Conservation (phyloP, 305 asterid genomes). For the Fraxinus paxiana region DNA sequence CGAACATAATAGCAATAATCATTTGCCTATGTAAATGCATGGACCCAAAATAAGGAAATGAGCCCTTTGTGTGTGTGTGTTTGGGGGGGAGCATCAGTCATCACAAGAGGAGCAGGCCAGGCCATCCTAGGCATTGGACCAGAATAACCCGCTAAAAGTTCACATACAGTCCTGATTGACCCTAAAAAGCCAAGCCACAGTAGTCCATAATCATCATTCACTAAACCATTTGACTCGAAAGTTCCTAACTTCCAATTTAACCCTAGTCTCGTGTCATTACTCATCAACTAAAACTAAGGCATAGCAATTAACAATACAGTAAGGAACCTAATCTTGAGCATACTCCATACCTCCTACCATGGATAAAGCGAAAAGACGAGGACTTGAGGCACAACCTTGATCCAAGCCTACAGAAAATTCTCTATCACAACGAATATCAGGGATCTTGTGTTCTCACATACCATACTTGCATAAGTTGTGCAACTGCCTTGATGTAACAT, state of each 20-base stretch:
- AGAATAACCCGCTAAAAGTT: neutral
- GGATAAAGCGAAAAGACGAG: neutral
- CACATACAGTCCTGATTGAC: neutral
- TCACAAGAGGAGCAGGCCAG: neutral
- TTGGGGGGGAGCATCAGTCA: neutral
- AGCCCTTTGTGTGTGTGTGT: neutral
- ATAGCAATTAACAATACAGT: neutral
- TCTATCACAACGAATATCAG: neutral
- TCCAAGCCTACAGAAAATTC: neutral
- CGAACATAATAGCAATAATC: slow-evolving; percentile 5
- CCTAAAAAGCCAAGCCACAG: neutral
- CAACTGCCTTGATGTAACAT: neutral
- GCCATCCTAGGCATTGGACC: neutral
- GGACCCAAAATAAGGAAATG: neutral
- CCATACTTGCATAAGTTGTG: neutral
- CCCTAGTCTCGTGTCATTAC: neutral
- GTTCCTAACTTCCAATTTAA: neutral
- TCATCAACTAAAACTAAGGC: neutral
- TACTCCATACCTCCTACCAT: neutral
- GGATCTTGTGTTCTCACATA: neutral
- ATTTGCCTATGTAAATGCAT: neutral
- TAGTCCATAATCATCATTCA: neutral
- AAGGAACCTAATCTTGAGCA: neutral
- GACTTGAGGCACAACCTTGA: neutral
- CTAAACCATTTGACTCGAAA: neutral